These are phyloP conservation scores for Eucalyptus coolabah DNA, from an alignment of 345 rosid genomes.

Conservation along the genomic window DNA sequence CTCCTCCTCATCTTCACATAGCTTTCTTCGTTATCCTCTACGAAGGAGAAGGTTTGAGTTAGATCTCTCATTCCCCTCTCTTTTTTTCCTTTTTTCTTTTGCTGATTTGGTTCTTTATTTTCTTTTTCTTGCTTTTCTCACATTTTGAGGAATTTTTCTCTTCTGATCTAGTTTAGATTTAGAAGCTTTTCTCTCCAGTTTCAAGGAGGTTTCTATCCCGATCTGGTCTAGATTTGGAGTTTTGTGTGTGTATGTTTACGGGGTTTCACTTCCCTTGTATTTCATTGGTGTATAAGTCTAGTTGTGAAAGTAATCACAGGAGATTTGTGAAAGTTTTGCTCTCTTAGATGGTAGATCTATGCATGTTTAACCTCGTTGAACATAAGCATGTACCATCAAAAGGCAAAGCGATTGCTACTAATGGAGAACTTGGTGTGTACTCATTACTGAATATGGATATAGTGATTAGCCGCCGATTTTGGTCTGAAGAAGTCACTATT, in stretches of 20 bases:
- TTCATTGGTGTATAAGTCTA: not conserved
- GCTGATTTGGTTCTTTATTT: not conserved
- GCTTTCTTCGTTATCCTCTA: rapidly evolving
- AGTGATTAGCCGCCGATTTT: rapidly evolving
- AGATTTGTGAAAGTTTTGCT: not conserved
- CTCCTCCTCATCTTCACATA: not conserved
- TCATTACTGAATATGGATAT: not conserved
- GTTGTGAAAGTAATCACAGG: not conserved
- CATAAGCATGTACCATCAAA: not conserved
- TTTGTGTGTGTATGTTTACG: rapidly evolving
- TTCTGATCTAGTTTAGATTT: not conserved
- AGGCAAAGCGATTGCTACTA: not conserved
- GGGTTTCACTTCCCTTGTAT: not conserved
- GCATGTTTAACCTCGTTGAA: rapidly evolving
- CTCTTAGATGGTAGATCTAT: rapidly evolving
- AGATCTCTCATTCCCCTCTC: not conserved
- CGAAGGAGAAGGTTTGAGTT: not conserved
- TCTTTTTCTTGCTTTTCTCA: not conserved
- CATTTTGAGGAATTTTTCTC: not conserved
- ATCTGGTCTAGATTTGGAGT: not conserved
- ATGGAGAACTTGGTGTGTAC: not conserved
- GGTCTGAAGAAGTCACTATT: not conserved
- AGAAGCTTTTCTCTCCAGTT: not conserved
- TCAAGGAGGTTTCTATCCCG: not conserved
- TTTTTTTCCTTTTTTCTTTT: not conserved